Evolutionary conservation across 2,329 filamentous ascomycete species (phyloP).

Genomic region (Calonectria multiphialidica): DNA sequence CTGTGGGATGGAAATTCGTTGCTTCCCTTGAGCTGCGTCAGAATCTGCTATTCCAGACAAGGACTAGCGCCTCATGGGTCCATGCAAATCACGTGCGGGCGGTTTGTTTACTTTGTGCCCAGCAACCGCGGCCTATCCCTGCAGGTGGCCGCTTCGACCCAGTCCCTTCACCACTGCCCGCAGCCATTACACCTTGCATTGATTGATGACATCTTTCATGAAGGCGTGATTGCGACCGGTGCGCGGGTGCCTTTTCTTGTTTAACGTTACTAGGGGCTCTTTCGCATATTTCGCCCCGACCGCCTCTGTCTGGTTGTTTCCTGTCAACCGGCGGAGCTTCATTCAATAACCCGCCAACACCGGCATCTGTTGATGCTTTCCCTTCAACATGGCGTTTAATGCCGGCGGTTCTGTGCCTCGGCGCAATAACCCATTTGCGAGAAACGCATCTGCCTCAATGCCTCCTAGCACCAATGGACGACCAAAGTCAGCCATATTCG

Average conservation of each 20-base stretch:
- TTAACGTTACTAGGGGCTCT: constrained; percentile 27
- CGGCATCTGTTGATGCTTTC: constrained; percentile 43
- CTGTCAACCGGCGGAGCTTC: constrained; percentile 36
- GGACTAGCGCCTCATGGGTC: constrained; percentile 27
- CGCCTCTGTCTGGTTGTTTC: constrained; percentile 31
- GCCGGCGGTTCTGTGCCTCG: constrained; percentile 67
- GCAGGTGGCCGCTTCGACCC: constrained; percentile 31
- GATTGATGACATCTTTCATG: constrained; percentile 42
- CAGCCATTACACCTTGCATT: constrained; percentile 34
- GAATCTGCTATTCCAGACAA: constrained; percentile 25
- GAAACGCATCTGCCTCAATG: constrained; percentile 75
- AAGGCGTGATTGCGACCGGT: constrained; percentile 37
- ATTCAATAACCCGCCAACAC: constrained; percentile 33
- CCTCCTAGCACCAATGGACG: constrained; percentile 64
- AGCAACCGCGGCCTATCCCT: constrained; percentile 43
- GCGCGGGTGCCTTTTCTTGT: constrained; percentile 39
- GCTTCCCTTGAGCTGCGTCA: constrained; percentile 21
- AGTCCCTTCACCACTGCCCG: constrained; percentile 25
- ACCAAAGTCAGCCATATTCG: constrained; percentile 82
- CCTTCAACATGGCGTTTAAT: constrained; percentile 50
- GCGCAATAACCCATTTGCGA: constrained; percentile 84
- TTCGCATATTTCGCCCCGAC: constrained; percentile 2
- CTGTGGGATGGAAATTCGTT: constrained; percentile 24
- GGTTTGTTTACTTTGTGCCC: constrained; percentile 45
- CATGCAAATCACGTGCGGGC: constrained; percentile 35